Evolutionary conservation across 768 basidiomycete species (phyloP).

Genomic region (Boletus insuetus): DNA sequence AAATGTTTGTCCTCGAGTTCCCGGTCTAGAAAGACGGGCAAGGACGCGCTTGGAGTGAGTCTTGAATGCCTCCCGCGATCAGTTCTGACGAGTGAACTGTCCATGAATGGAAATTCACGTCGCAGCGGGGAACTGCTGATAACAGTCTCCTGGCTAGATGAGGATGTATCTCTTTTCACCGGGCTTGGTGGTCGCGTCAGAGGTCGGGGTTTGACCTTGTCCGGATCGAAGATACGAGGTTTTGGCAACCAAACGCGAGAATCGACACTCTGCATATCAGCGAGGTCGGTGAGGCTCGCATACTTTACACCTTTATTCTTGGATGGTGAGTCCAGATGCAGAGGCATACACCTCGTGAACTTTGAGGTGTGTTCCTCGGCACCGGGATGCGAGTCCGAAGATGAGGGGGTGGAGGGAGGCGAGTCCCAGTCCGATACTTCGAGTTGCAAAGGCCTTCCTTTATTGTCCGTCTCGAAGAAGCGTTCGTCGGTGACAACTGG

Average conservation of each 20-base stretch:
- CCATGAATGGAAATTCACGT: not conserved
- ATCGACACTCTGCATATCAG: conserved; percentile 13
- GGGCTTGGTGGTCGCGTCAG: conserved; percentile 25
- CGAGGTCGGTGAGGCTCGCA: conserved; percentile 15
- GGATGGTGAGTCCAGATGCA: conserved; percentile 3
- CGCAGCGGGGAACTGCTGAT: not conserved
- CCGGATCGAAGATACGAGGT: conserved; percentile 24
- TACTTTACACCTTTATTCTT: conserved; percentile 21
- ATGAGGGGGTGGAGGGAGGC: not conserved
- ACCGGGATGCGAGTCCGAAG: conserved; percentile 1
- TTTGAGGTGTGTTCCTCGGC: conserved; percentile 12
- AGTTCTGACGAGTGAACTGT: conserved; percentile 18
- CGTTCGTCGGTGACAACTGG: not conserved
- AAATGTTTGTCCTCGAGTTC: not conserved
- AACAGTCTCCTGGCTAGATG: not conserved
- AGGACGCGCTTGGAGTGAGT: conserved; percentile 19
- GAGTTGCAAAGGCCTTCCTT: not conserved
- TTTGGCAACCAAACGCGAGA: conserved; percentile 29
- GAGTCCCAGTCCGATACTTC: conserved; percentile 9
- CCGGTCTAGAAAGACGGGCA: conserved; percentile 13
- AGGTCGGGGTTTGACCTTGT: conserved; percentile 24
- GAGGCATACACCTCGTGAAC: conserved; percentile 3
- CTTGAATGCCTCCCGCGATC: conserved; percentile 20
- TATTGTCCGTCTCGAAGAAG: not conserved
- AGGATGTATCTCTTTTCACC: conserved; percentile 1